Conservation (phyloP, 441 rosid species). For the Populus hybrid region DNA sequence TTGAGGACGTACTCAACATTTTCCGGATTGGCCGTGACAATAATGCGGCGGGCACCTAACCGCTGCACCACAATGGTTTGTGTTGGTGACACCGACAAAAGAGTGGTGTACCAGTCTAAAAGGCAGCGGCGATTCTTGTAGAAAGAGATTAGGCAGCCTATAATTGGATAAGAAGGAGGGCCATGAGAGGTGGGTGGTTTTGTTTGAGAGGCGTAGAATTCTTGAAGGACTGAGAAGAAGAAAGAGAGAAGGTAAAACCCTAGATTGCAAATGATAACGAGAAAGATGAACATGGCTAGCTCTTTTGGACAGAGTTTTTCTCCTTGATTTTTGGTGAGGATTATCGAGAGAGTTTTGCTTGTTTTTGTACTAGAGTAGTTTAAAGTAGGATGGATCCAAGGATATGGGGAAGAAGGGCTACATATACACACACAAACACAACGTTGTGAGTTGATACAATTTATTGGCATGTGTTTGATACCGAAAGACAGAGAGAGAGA, state of each 20-base stretch:
- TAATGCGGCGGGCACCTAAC: constrained; percentile 55
- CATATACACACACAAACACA: not conserved
- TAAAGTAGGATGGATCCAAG: not conserved
- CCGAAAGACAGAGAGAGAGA: not conserved
- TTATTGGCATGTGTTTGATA: not conserved
- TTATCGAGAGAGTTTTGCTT: not conserved
- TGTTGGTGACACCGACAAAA: constrained; percentile 48
- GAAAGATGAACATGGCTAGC: constrained; percentile 26
- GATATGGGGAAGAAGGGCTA: not conserved
- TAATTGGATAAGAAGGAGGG: constrained; percentile 60
- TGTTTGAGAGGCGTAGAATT: not conserved
- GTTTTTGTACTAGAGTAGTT: not conserved
- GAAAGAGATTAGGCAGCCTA: constrained; percentile 66
- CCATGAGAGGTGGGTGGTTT: constrained; percentile 3
- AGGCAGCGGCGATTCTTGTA: constrained; percentile 57
- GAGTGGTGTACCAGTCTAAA: constrained; percentile 69
- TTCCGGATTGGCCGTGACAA: constrained; percentile 61
- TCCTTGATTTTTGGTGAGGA: too few species aligned
- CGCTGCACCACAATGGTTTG: constrained; percentile 50
- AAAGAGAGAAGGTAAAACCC: constrained; percentile 28
- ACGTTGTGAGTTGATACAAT: not conserved
- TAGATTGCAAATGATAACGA: constrained; percentile 18
- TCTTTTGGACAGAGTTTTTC: too few species aligned
- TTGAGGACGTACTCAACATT: constrained; percentile 73
- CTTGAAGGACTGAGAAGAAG: constrained; percentile 11